Evolutionary conservation across 345 rosid species (phyloP).

Genomic region (Aurinia saxatilis): DNA sequence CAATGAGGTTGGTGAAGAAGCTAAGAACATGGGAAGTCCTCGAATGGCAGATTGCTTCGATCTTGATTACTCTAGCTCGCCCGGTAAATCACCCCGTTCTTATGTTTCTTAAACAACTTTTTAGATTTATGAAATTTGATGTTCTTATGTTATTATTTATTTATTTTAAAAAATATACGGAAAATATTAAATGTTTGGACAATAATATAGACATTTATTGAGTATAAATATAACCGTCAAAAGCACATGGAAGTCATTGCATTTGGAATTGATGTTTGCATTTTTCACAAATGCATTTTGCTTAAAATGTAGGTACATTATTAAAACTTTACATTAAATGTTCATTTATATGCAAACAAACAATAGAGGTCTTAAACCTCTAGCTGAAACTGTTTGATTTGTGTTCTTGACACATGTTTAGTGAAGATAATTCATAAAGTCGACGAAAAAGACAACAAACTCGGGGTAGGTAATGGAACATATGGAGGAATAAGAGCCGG

Average conservation of each 20-base stretch:
- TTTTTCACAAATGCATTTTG: too few relatives aligned
- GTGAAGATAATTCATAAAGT: conserved; percentile 39
- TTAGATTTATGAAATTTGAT: background rate
- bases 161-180: too few relatives aligned
- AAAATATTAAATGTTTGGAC: too few relatives aligned
- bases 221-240: too few relatives aligned
- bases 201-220: too few relatives aligned
- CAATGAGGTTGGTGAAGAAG: conserved; percentile 63
- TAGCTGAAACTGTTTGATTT: conserved; percentile 1
- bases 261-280: too few relatives aligned
- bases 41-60: conserved; percentile 84
- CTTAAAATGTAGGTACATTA: too few relatives aligned
- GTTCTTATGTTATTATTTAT: too few relatives aligned
- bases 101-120: background rate
- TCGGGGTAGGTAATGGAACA: conserved; percentile 36
- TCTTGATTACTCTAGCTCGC: conserved; percentile 17
- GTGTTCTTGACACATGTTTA: conserved; percentile 14
- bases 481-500: conserved; percentile 32
- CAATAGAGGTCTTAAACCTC: background rate
- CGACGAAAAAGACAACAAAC: conserved; percentile 47
- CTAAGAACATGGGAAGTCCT: conserved; percentile 58
- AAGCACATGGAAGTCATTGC: too few relatives aligned
- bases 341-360: background rate
- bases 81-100: conserved; percentile 13
- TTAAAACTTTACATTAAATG: background rate